These are phyloP conservation scores for Psidium friedrichsthalianum DNA, from an alignment of 345 rosid genomes.

Conservation along the genomic window DNA sequence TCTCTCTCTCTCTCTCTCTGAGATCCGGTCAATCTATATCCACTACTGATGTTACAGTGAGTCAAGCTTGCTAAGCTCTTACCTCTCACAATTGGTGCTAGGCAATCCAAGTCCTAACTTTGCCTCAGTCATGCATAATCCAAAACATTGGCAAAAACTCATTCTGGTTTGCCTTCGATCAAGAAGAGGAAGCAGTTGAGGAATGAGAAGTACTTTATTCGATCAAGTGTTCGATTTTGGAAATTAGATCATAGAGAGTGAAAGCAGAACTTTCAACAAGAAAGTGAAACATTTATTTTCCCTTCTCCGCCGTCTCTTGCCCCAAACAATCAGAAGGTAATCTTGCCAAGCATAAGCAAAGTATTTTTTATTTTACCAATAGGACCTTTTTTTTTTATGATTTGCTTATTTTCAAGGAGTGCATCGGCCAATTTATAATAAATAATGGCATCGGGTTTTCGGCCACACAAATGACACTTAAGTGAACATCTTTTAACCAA, in stretches of 20 bases:
- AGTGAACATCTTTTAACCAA: neutral
- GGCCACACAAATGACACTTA: neutral
- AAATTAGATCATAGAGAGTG: neutral
- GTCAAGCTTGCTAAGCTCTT: neutral
- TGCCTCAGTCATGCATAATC: neutral
- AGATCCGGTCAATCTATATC: too few species aligned
- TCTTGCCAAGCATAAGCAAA: neutral
- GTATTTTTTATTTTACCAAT: neutral
- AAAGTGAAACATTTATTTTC: neutral
- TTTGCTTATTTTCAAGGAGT: fast-evolving
- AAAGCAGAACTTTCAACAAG: neutral
- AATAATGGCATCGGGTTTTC: neutral
- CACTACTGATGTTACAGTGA: neutral
- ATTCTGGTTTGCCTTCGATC: neutral
- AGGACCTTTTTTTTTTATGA: neutral
- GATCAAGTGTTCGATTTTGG: neutral
- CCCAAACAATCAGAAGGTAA: neutral
- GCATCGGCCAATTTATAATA: neutral
- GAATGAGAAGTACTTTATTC: neutral
- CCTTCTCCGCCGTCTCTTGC: neutral
- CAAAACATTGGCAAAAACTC: neutral
- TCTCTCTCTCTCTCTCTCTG: too few species aligned
- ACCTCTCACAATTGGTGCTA: neutral
- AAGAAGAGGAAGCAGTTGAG: neutral
- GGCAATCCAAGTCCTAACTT: neutral